Evolutionary conservation across 805 yeast genomes (phyloP).

Genomic region (Cephaloascus albidus): DNA sequence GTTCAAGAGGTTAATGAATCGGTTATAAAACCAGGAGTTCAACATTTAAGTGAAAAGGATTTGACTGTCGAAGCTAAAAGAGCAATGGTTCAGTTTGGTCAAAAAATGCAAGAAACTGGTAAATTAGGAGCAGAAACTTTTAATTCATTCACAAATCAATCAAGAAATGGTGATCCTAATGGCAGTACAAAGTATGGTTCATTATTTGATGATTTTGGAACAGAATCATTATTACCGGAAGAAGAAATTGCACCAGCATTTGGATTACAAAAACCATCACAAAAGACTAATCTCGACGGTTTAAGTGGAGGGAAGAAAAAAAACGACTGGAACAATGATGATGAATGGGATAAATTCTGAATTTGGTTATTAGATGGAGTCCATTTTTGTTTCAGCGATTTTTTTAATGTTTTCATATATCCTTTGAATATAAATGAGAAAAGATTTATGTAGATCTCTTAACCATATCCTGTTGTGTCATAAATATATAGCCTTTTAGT

Average conservation of each 20-base stretch:
- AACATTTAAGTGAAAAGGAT: conserved; percentile 70
- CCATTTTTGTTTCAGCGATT: too few species aligned
- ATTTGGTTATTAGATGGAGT: too few species aligned
- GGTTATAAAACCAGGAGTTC: conserved; percentile 86
- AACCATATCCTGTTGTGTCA: too few species aligned
- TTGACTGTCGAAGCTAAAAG: conserved; percentile 72
- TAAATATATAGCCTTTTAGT: too few species aligned
- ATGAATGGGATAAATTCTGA: conserved; percentile 63
- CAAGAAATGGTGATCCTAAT: conserved; percentile 15
- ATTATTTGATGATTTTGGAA: conserved; percentile 48
- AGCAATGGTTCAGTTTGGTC: conserved; percentile 97
- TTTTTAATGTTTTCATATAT: too few species aligned
- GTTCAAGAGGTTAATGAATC: conserved; percentile 78
- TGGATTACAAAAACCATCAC: conserved; percentile 51
- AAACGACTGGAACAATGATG: conserved; percentile 27
- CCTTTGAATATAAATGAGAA: too few species aligned
- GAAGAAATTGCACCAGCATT: conserved; percentile 50
- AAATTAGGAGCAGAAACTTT: conserved; percentile 64
- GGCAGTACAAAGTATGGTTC: conserved; percentile 38
- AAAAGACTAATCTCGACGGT: conserved; percentile 50
- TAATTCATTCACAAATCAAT: conserved; percentile 39
- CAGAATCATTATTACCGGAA: conserved; percentile 14
- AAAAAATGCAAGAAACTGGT: conserved; percentile 84
- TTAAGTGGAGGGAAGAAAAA: conserved; percentile 29
- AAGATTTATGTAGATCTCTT: too few species aligned